phyloP scores from a whole-genome alignment of 2,329 filamentous ascomycete genomes.

The Aspergillus versicolor region DNA sequence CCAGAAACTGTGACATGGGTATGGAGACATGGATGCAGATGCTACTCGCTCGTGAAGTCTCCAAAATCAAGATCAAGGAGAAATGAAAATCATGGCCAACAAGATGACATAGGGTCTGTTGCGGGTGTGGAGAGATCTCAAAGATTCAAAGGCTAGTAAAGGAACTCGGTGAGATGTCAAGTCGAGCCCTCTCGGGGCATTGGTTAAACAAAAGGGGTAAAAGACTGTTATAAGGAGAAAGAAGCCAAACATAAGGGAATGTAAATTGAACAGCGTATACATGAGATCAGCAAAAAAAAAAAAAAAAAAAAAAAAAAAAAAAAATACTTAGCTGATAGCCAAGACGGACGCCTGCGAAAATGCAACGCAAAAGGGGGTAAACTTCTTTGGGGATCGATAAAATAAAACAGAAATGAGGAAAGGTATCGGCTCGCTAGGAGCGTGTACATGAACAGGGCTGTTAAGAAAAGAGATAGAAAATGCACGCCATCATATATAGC shows the following conservation, averaged over 20 bases:
- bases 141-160: conserved; percentile 15
- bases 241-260: conserved; percentile 15
- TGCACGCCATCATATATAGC: conserved; percentile 9
- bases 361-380: conserved; percentile 29
- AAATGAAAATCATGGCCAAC: conserved; percentile 20
- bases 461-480: conserved; percentile 4
- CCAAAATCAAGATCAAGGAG: conserved; percentile 19
- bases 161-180: conserved; percentile 18
- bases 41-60: conserved; percentile 20
- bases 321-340: conserved; percentile 29
- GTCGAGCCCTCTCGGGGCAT: conserved; percentile 19
- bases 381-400: conserved; percentile 23
- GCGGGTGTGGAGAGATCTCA: conserved; percentile 15
- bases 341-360: conserved; percentile 39
- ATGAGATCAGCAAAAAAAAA: conserved; percentile 31
- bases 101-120: conserved; percentile 16
- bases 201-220: conserved; percentile 13
- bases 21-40: conserved; percentile 22
- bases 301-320: conserved; percentile 25
- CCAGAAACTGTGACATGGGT: conserved; percentile 22
- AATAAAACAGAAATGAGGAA: conserved; percentile 19
- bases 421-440: conserved; percentile 30
- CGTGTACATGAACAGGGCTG: conserved; percentile 17
- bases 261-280: conserved; percentile 27
- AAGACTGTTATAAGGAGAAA: conserved; percentile 7